Base-by-base conservation (phyloP, 2,329 filamentous ascomycete species). In the Penicillium sp. region DNA sequence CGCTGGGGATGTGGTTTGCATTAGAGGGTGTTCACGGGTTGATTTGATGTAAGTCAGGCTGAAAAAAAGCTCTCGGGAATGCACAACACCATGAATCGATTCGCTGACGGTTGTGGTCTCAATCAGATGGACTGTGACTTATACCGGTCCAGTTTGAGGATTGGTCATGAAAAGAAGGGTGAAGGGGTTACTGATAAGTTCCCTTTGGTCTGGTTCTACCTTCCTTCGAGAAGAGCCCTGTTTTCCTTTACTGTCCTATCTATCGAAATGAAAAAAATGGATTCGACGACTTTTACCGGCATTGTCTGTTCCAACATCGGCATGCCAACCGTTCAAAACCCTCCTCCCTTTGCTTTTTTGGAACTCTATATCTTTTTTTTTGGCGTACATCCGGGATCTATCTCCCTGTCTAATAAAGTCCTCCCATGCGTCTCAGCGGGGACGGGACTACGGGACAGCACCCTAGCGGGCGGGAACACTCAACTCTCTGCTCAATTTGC, bases 211-310 rank as follows among this genome's bases (percentile, higher is more conserved):
- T 50, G 39, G 37, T 48, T 50, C 45, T 57, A 53, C 46, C 43
- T 55, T 54, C 57, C 52, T 48, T 47, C 49, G 43, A 29, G 51
- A 49, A 52, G 53, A 52, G 53, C 51, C 49, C 57, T 53, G 53
- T 51, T 59, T 59, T 58, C 54, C 59, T 56, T 55, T 59, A 57
- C 50, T 51, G 50, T 55, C 49, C 55, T 59, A 60, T 57, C 56
- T 60, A 57, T 58, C 54, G 53, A 57, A 59, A 58, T 60, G 56
- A 53, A 60, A 53, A 60, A 60, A 60, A 60, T 58, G 54, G 55
- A 60, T 59, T 60, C 55, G 53, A 60, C 52, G 57, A 59, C 56
- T 59, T 56, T 45, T 58, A 52, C 51, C 52, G 53, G 53, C 54
- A 43, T 56, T 56, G 50, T 50, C 50, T 56, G 50, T 50, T 45